Evolutionary conservation across 2,329 filamentous ascomycete genomes (phyloP).

Genomic region (Trichoderma sp.): DNA sequence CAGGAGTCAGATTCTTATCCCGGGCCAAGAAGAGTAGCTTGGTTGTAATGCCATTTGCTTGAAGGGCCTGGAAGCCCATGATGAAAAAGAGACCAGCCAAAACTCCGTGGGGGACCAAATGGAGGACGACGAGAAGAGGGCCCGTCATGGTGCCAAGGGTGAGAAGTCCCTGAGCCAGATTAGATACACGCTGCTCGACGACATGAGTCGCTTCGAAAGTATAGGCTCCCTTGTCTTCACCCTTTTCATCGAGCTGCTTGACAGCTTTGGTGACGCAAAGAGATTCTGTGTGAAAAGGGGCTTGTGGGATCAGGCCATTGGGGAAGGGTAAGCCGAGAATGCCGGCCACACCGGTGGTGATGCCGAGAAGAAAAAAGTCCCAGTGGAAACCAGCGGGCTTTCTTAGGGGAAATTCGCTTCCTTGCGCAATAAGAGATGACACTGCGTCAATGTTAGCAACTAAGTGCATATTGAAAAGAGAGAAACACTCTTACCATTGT

Average conservation of each 20-base stretch:
- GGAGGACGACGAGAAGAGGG: slow-evolving; percentile 68
- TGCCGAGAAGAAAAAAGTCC: slow-evolving; percentile 77
- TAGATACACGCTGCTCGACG: slow-evolving; percentile 76
- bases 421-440: slow-evolving; percentile 78
- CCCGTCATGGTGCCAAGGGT: slow-evolving; percentile 77
- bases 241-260: slow-evolving; percentile 52
- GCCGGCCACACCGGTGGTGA: slow-evolving; percentile 73
- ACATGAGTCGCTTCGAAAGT: slow-evolving; percentile 56
- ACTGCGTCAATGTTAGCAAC: slow-evolving; percentile 45
- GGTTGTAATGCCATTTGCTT: slow-evolving; percentile 71
- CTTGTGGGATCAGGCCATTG: slow-evolving; percentile 80
- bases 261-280: slow-evolving; percentile 66
- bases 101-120: slow-evolving; percentile 76
- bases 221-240: slow-evolving; percentile 55
- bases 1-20: slow-evolving; percentile 61
- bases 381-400: slow-evolving; percentile 85
- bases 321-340: slow-evolving; percentile 76
- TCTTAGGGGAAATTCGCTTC: slow-evolving; percentile 74
- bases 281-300: slow-evolving; percentile 76
- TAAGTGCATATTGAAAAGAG: not conserved
- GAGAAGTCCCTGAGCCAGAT: slow-evolving; percentile 73
- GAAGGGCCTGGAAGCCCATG: slow-evolving; percentile 77
- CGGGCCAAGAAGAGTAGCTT: slow-evolving; percentile 69
- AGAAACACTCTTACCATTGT: slow-evolving; percentile 59
- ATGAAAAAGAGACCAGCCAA: slow-evolving; percentile 80